Percentiles rank a stretch among this genome's conserved stretches.
phyloP scores from a whole-genome alignment of 139 green algal genomes.

The Chlorella sorokiniana region DNA sequence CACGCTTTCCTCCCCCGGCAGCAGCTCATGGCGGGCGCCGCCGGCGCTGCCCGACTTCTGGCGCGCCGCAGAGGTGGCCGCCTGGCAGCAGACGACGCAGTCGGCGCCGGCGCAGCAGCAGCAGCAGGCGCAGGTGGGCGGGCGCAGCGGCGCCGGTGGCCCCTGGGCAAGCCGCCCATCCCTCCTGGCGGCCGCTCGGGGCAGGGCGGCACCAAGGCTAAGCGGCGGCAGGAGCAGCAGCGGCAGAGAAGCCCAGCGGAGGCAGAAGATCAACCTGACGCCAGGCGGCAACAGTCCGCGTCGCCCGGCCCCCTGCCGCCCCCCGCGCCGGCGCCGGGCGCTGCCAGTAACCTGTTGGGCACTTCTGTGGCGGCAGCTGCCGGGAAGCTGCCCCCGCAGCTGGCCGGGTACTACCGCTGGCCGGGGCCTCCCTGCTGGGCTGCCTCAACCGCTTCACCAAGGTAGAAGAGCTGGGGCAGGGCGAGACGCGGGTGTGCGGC shows the following conservation, averaged over 20 bases:
- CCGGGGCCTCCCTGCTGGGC: slow-evolving; percentile 56
- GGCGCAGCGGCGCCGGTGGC: background rate
- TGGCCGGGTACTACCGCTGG: slow-evolving; percentile 38
- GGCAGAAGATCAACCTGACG: background rate
- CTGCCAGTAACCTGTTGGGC: slow-evolving; percentile 1
- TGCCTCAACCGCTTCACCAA: slow-evolving; percentile 69
- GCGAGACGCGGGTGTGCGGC: slow-evolving; percentile 63
- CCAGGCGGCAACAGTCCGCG: background rate
- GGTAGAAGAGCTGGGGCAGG: slow-evolving; percentile 56
- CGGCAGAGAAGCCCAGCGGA: background rate
- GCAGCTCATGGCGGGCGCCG: no score
- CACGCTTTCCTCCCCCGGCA: slow-evolving; percentile 10
- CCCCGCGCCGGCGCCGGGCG: background rate
- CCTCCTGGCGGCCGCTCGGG: background rate
- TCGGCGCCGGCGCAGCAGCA: slow-evolving; percentile 1
- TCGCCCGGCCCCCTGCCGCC: no score
- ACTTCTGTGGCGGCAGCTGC: background rate
- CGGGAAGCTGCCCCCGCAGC: slow-evolving; percentile 19
- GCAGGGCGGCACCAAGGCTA: background rate
- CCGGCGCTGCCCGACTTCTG: no score
- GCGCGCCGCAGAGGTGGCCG: no score
- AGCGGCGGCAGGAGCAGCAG: background rate
- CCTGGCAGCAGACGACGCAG: background rate
- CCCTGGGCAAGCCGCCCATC: slow-evolving; percentile 11
- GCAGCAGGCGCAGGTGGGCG: background rate